phyloP scores from a whole-genome alignment of 2,329 filamentous ascomycete species.

The Alternaria gaisen region DNA sequence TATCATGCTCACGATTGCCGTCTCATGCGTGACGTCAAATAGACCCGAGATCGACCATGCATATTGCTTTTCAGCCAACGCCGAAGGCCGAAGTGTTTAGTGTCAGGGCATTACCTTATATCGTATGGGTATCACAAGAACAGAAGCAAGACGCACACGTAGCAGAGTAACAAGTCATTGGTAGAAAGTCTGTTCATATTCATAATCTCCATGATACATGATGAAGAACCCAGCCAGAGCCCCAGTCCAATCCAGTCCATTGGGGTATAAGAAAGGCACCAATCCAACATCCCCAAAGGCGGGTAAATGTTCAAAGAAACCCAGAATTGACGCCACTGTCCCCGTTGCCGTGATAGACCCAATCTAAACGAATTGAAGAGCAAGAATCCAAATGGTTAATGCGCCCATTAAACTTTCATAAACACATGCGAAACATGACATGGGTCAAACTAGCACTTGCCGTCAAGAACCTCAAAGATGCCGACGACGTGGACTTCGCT shows the following conservation, averaged over 20 bases:
- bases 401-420: background rate
- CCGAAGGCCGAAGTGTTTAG: background rate
- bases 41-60: background rate
- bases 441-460: constrained; percentile 31
- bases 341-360: background rate
- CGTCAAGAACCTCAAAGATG: constrained; percentile 52
- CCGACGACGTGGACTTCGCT: constrained; percentile 46
- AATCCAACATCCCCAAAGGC: background rate
- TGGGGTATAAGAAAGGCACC: constrained; percentile 10
- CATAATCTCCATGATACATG: background rate
- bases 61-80: background rate
- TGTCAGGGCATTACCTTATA: background rate
- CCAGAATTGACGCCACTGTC: background rate
- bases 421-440: constrained; percentile 10
- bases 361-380: background rate
- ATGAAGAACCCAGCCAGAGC: background rate
- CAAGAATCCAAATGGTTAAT: background rate
- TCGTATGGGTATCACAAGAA: background rate
- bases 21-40: background rate
- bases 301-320: constrained; percentile 7
- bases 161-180: background rate
- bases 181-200: background rate
- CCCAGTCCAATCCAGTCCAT: constrained; percentile 10
- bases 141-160: background rate
- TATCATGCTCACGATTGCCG: background rate